Conservation (phyloP, 2,329 filamentous ascomycete species). For the Cercospora sojina region DNA sequence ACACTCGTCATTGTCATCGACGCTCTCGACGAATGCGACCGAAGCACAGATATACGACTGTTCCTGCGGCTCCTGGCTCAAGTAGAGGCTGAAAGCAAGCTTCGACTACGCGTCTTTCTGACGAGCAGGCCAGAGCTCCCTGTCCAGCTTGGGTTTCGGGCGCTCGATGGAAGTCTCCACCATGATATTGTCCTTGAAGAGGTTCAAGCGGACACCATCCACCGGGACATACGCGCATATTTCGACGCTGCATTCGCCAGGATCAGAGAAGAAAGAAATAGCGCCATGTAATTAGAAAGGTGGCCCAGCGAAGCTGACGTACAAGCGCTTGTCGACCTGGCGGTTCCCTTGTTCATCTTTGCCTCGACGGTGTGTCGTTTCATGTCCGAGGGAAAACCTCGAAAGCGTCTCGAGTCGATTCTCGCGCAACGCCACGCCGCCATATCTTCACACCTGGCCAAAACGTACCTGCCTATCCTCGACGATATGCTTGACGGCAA, state of each 20-base stretch:
- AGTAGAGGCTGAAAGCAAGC: neutral
- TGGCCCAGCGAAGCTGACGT: neutral
- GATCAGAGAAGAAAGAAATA: neutral
- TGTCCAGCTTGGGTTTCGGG: neutral
- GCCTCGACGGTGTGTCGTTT: neutral
- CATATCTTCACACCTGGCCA: neutral
- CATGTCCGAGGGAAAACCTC: neutral
- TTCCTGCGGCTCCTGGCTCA: neutral
- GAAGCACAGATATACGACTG: neutral
- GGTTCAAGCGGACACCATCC: neutral
- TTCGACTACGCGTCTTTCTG: neutral
- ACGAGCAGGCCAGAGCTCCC: neutral
- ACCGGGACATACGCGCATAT: neutral
- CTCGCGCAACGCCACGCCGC: neutral
- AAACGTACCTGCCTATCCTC: neutral
- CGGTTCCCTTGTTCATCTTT: neutral
- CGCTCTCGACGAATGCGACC: neutral
- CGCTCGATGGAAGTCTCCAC: neutral
- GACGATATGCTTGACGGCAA: neutral
- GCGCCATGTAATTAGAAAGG: neutral
- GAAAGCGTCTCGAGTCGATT: neutral
- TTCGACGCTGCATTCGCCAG: neutral
- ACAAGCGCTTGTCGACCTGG: neutral
- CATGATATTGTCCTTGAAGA: neutral
- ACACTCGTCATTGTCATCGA: neutral